These are phyloP conservation scores for Fusarium nematophilum DNA, from an alignment of 2,329 filamentous ascomycete genomes.

Conservation along the genomic window DNA sequence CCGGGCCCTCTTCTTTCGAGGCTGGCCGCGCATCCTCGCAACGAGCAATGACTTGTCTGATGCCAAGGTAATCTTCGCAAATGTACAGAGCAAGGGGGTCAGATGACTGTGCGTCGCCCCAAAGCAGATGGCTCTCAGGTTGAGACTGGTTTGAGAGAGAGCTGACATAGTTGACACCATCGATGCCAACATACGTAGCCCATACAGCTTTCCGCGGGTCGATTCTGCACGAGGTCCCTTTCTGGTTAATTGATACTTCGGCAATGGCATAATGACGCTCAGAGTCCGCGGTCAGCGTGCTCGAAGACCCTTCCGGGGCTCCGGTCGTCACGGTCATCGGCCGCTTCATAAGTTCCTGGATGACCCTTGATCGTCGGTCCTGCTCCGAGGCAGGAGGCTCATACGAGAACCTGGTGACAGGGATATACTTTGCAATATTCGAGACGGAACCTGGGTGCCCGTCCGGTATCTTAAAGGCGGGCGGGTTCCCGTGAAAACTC, in stretches of 20 bases:
- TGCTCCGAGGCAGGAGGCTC: slow-evolving; percentile 15
- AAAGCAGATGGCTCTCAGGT: slow-evolving; percentile 4
- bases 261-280: slow-evolving; percentile 18
- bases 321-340: neutral
- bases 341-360: slow-evolving; percentile 8
- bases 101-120: neutral
- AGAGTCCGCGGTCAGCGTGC: slow-evolving; percentile 10
- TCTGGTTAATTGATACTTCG: slow-evolving; percentile 2
- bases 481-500: too few relatives aligned
- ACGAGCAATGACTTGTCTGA: slow-evolving; percentile 13
- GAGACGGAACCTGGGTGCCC: too few relatives aligned
- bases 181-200: slow-evolving; percentile 19
- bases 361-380: slow-evolving; percentile 13
- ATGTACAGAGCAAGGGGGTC: slow-evolving; percentile 8
- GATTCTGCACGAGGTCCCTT: neutral
- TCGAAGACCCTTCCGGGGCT: slow-evolving; percentile 18
- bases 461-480: too few relatives aligned
- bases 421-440: slow-evolving; percentile 2
- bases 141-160: slow-evolving; percentile 17
- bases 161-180: slow-evolving; percentile 23
- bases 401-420: slow-evolving; percentile 19
- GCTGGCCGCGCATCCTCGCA: neutral
- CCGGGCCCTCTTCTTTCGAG: neutral
- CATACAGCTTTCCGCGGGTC: slow-evolving; percentile 17
- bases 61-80: slow-evolving; percentile 28